A percentile compares a stretch with the other conserved stretches of the same genome.
phyloP scores from a whole-genome alignment of 1,284 basidiomycete species.

The Athelia psychrophila region DNA sequence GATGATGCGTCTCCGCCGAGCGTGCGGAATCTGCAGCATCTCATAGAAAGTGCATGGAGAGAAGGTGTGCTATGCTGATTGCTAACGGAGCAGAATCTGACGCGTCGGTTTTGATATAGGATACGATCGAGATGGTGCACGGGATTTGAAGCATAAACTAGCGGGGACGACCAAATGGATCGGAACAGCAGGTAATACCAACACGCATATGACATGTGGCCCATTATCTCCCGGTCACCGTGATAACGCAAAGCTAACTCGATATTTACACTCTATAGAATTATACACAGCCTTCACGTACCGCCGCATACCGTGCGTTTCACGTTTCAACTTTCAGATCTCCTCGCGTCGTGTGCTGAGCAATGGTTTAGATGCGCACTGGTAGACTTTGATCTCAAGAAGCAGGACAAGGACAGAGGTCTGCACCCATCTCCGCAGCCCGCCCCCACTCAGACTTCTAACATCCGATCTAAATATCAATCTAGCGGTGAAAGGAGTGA shows the following conservation, averaged over 20 bases:
- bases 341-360: no score
- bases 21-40: background rate
- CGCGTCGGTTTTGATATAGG: slow-evolving; percentile 54
- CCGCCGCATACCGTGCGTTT: slow-evolving; percentile 72
- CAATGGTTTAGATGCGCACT: slow-evolving; percentile 46
- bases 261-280: slow-evolving; percentile 33
- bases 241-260: no score
- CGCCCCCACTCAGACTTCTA: background rate
- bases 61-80: slow-evolving; percentile 41
- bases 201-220: no score
- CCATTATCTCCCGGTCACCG: no score
- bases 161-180: slow-evolving; percentile 73
- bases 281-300: slow-evolving; percentile 67
- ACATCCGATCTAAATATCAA: slow-evolving; percentile 6
- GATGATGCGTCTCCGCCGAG: background rate
- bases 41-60: background rate
- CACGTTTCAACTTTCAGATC: no score
- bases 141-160: slow-evolving; percentile 55
- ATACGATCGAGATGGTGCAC: slow-evolving; percentile 68
- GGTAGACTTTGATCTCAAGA: slow-evolving; percentile 54
- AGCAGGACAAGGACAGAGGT: slow-evolving; percentile 35
- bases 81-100: no score
- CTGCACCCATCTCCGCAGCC: slow-evolving; percentile 5
- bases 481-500: slow-evolving; percentile 42
- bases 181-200: slow-evolving; percentile 72